Evolutionary conservation across 768 basidiomycete species (phyloP).

Genomic region (Gymnopilus dilepis): DNA sequence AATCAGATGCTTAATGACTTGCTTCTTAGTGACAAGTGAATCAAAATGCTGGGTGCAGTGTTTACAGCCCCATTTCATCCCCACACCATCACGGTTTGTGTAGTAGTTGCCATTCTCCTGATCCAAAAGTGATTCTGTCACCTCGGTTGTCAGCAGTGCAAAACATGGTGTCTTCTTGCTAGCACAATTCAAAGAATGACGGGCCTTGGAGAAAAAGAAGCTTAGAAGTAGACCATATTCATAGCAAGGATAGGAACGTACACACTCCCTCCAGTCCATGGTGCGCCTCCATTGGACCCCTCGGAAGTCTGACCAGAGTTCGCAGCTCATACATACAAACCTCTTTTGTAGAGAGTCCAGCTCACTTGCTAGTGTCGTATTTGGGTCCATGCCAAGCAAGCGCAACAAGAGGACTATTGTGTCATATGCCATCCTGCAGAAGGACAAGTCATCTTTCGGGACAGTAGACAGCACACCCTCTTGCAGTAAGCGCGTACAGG

Average conservation of each 20-base stretch:
- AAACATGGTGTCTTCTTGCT: neutral
- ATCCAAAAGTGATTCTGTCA: neutral
- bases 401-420: neutral
- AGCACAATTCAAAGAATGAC: neutral
- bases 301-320: too few species aligned
- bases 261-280: neutral
- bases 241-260: neutral
- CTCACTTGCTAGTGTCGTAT: neutral
- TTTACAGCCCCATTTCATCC: too few species aligned
- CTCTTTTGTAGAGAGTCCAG: neutral
- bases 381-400: neutral
- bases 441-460: too few species aligned
- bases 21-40: neutral
- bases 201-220: neutral
- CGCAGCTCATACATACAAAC: conserved; percentile 5
- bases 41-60: neutral
- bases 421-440: neutral
- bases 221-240: neutral
- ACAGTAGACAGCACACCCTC: too few species aligned
- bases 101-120: too few species aligned
- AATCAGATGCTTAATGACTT: neutral
- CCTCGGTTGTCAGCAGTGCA: neutral
- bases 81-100: too few species aligned
- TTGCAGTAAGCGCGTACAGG: too few species aligned
- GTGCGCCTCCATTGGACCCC: neutral